Conservation (phyloP, 208 protist species). For the Wallacemonas rigidus region DNA sequence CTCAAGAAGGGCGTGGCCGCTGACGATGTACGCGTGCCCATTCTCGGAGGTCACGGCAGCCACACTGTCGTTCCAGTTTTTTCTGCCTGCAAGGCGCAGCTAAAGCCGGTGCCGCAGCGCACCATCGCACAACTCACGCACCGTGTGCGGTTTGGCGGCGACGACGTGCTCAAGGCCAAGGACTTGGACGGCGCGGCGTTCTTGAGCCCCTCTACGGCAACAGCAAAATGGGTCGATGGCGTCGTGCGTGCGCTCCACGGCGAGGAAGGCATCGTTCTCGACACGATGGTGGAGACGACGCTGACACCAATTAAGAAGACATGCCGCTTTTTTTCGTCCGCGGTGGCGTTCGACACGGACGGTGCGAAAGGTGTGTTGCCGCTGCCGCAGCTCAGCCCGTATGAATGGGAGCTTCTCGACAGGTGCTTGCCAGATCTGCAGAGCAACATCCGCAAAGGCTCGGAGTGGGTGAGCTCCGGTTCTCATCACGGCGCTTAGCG, state of each 20-base stretch:
- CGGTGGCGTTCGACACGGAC: slow-evolving; percentile 75
- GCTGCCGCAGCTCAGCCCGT: slow-evolving; percentile 54
- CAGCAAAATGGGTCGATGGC: slow-evolving; percentile 35
- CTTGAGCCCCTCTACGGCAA: slow-evolving; percentile 64
- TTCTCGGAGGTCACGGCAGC: slow-evolving; percentile 94
- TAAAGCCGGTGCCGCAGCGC: slow-evolving; percentile 26
- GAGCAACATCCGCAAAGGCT: slow-evolving; percentile 89
- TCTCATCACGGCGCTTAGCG: neutral
- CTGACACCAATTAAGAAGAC: slow-evolving; percentile 27
- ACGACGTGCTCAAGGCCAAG: slow-evolving; percentile 77
- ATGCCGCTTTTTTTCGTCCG: slow-evolving; percentile 77
- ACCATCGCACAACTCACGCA: slow-evolving; percentile 60
- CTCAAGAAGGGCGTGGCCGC: slow-evolving; percentile 37
- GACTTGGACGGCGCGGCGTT: slow-evolving; percentile 73
- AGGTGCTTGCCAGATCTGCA: slow-evolving; percentile 78
- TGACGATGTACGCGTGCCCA: slow-evolving; percentile 59
- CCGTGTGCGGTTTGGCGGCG: slow-evolving; percentile 69
- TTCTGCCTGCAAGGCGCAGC: slow-evolving; percentile 56
- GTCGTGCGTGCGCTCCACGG: slow-evolving; percentile 54
- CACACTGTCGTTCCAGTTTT: slow-evolving; percentile 94
- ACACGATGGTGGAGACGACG: slow-evolving; percentile 62
- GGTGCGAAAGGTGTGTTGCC: slow-evolving; percentile 62
- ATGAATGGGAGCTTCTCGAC: slow-evolving; percentile 78
- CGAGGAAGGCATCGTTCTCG: slow-evolving; percentile 56
- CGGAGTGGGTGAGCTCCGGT: slow-evolving; percentile 41